Percentiles rank a stretch among this genome's conserved stretches.
Conservation (phyloP, 2,329 filamentous ascomycete species). For the Calonectria crousiana region DNA sequence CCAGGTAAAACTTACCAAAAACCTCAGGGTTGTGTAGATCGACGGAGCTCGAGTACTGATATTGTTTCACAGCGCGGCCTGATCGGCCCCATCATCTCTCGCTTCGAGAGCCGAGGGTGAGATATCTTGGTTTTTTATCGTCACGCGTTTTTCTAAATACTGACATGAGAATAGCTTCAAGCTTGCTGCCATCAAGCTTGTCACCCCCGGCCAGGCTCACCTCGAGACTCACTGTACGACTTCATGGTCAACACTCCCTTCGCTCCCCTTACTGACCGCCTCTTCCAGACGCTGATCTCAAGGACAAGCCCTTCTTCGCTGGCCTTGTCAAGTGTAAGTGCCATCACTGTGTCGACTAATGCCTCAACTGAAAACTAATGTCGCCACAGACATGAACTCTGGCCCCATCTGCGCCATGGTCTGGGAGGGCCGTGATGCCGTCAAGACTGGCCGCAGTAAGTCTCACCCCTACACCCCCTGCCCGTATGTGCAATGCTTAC, state of each 20-base stretch:
- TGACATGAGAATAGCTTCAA: conserved; percentile 78
- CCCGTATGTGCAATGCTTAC: conserved; percentile 28
- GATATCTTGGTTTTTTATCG: conserved; percentile 43
- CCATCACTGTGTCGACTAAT: background rate
- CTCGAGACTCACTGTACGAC: conserved; percentile 92
- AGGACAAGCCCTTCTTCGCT: conserved; percentile 95
- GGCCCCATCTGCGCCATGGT: conserved; percentile 99
- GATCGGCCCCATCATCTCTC: conserved; percentile 95
- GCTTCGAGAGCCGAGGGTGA: conserved; percentile 96
- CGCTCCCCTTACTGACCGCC: conserved; percentile 42
- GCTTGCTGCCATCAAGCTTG: conserved; percentile 97
- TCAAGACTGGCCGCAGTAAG: conserved; percentile 96
- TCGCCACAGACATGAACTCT: conserved; percentile 85
- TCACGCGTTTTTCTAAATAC: conserved; percentile 26
- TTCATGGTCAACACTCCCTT: conserved; percentile 20
- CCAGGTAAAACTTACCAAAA: conserved; percentile 75
- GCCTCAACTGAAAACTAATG: conserved; percentile 22
- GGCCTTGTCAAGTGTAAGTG: conserved; percentile 90
- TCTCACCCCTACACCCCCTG: conserved; percentile 34
- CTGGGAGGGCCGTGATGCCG: conserved; percentile 98
- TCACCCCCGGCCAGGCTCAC: conserved; percentile 89
- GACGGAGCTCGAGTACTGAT: conserved; percentile 30
- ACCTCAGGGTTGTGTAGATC: background rate
- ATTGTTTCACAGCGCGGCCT: conserved; percentile 82
- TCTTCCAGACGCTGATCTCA: conserved; percentile 81